Percentiles rank a stretch among this genome's conserved stretches.
Conservation (phyloP, 495 filamentous ascomycete species). For the Trichoderma gamsii region DNA sequence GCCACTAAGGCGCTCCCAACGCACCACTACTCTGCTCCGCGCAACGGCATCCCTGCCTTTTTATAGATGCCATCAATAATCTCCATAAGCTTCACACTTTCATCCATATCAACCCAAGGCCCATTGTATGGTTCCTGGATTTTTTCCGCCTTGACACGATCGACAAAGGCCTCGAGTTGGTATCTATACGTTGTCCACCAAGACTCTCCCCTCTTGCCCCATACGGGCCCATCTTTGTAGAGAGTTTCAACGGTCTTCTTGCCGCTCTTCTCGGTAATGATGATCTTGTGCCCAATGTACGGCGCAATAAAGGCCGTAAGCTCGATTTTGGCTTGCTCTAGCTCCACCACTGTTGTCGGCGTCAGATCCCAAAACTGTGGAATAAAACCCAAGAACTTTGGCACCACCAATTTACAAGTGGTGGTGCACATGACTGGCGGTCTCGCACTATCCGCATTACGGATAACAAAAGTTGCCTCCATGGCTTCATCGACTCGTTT, state of each 20-base stretch:
- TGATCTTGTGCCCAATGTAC: constrained; percentile 7
- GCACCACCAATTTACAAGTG: not conserved
- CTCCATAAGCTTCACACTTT: constrained; percentile 47
- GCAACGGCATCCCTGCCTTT: constrained; percentile 38
- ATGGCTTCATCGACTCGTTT: constrained; percentile 33
- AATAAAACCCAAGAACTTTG: constrained; percentile 36
- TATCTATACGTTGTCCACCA: constrained; percentile 49
- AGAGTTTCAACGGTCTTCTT: constrained; percentile 42
- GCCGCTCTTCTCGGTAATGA: constrained; percentile 39
- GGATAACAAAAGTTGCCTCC: constrained; percentile 28
- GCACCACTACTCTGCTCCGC: not conserved
- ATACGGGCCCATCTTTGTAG: constrained; percentile 30
- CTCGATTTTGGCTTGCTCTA: constrained; percentile 17
- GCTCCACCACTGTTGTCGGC: constrained; percentile 30
- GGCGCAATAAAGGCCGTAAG: not conserved
- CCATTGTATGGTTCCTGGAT: constrained; percentile 24
- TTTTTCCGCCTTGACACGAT: constrained; percentile 40
- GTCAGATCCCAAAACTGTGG: constrained; percentile 45
- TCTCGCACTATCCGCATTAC: constrained; percentile 36
- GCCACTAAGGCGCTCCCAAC: too few species aligned
- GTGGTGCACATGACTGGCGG: constrained; percentile 2
- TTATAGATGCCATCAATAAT: constrained; percentile 49
- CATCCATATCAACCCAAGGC: constrained; percentile 44
- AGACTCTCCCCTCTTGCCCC: constrained; percentile 31
- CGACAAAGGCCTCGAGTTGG: constrained; percentile 54